A percentile compares a stretch with the other conserved stretches of the same genome.
phyloP scores from a whole-genome alignment of 1,284 basidiomycete genomes.

The Ustilago tritici region DNA sequence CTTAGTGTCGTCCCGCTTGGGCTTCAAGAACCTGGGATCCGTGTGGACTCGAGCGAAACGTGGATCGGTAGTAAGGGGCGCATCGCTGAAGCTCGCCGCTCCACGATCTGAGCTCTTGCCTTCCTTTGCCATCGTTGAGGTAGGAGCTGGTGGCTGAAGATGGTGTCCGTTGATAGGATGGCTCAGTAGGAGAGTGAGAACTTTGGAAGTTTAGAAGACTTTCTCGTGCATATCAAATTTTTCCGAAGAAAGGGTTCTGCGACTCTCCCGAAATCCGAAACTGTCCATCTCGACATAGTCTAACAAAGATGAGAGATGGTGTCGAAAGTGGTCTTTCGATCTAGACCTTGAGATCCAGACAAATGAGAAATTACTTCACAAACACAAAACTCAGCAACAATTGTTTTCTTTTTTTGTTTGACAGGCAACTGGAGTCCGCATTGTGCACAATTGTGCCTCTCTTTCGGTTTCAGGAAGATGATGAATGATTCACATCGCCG shows the following conservation, averaged over 20 bases:
- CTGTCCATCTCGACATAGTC: background rate
- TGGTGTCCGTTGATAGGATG: background rate
- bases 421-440: background rate
- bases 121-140: conserved; percentile 30
- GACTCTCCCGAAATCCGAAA: conserved; percentile 12
- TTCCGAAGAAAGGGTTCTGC: conserved; percentile 13
- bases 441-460: background rate
- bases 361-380: background rate
- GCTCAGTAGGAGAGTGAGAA: background rate
- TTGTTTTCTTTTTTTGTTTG: background rate
- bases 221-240: conserved; percentile 6
- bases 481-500: background rate
- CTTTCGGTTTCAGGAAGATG: background rate
- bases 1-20: conserved; percentile 83
- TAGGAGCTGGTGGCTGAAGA: background rate
- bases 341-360: background rate
- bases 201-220: background rate
- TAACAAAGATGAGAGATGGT: background rate
- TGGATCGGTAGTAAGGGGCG: conserved; percentile 52
- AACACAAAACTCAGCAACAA: background rate
- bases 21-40: conserved; percentile 90
- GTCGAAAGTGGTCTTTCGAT: background rate
- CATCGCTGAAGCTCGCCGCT: conserved; percentile 20
- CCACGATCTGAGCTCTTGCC: conserved; percentile 17
- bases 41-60: conserved; percentile 87